Percentiles rank a stretch among this genome's conserved stretches.
Evolutionary conservation across 495 filamentous ascomycete species (phyloP).

Genomic region (Penicillium soppii): DNA sequence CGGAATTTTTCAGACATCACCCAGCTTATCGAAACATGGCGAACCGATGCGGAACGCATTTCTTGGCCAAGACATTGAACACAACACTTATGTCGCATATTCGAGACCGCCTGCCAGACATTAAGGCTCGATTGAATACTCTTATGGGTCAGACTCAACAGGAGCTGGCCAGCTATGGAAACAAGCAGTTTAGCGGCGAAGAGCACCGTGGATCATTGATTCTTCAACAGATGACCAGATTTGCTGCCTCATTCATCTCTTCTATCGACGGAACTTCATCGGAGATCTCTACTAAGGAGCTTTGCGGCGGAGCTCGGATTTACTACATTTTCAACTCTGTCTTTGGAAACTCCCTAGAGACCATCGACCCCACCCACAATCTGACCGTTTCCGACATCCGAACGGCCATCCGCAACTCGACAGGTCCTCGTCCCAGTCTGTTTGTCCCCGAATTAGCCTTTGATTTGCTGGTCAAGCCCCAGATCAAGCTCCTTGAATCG

Average conservation of each 20-base stretch:
- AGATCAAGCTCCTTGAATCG: constrained; percentile 95
- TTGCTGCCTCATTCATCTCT: constrained; percentile 96
- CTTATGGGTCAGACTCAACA: constrained; percentile 99
- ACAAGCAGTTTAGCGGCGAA: constrained; percentile 97
- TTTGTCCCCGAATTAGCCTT: constrained; percentile 98
- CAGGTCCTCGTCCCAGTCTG: constrained; percentile 88
- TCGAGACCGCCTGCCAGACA: constrained; percentile 91
- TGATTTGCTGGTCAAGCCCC: constrained; percentile 94
- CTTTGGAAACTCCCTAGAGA: constrained; percentile 94
- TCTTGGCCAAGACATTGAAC: constrained; percentile 92
- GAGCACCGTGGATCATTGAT: constrained; percentile 95
- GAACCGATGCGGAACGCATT: constrained; percentile 90
- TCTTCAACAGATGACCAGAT: constrained; percentile 96
- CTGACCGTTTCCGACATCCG: constrained; percentile 95
- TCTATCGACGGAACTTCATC: constrained; percentile 98
- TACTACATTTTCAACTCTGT: constrained; percentile 99
- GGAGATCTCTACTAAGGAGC: constrained; percentile 97
- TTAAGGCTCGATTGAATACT: constrained; percentile 96
- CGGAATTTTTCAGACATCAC: constrained; percentile 95
- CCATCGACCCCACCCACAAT: constrained; percentile 92
- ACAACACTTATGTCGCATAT: constrained; percentile 95
- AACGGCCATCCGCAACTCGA: constrained; percentile 97
- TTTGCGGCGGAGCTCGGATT: constrained; percentile 93
- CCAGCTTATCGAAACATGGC: constrained; percentile 97
- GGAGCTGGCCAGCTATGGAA: constrained; percentile 96